Base-by-base conservation (phyloP, 148 eudicot genomes). In the Amaranthus hypochondriacus region DNA sequence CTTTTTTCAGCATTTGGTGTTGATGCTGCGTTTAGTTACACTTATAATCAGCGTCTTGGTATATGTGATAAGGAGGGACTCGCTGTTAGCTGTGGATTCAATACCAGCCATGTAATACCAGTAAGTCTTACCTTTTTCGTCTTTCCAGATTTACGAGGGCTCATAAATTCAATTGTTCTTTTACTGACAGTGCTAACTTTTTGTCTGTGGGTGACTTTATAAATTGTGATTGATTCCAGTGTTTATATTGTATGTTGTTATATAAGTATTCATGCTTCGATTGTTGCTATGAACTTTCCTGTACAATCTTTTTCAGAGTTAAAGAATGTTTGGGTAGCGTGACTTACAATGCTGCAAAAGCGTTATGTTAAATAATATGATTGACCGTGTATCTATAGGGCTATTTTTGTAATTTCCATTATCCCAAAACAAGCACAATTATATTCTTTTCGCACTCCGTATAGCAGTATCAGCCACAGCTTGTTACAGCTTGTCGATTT, bases 11-110 rank as follows among this genome's bases (percentile, higher is more conserved):
- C 98, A 67, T 94, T 85, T 83, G 98, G 98, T 51, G 90, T 89
- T 76, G 98, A 90, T 86, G 95, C 96, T 76, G 98, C 97, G 61
- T 94, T 94, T 85, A 94, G 97, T 83, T 94, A 92, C 46, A 88
- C 86, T 68, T 90, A 88, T 79, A 94, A 94, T 77, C 89, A 88
- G 75, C 84, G 81, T 73, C 89, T 77, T 79, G 98, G 98, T 57
- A 76, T 92, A 73, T 92, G 98, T 79, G 74, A 85, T 70, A 72
- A 61, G 77, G 88, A 90, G 68, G 98, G 98, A 48, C 96, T 95
- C 76, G 97, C 89, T 56, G 74, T 95, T 71, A 74, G 81, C 76
- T 86, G 96, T 51, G 98, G 98, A 77, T 95, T 95, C 84, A 88
- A 81, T 74, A 95, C 93, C 62, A 95, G 96, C 76, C 98, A 92